Evolutionary conservation across 2,329 filamentous ascomycete species (phyloP), one percentile per base, ranked within the genome.

Genomic region (Byssothecium circinans): DNA sequence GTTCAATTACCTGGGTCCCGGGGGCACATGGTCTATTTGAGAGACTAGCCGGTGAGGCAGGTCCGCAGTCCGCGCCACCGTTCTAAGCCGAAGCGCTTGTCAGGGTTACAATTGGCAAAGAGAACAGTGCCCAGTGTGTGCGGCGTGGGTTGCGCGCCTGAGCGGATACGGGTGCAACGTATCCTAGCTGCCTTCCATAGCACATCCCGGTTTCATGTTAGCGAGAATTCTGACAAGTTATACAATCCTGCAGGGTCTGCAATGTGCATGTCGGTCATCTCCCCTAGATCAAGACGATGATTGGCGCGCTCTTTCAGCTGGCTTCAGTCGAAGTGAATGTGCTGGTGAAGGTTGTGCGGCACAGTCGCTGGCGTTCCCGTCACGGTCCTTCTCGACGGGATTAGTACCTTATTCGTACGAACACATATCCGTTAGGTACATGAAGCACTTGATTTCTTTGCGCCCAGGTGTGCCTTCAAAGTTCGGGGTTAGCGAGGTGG

Each of bases 81-180:
- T 37, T 20, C 20, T 18, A 7, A 19, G 36, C 8, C 36, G 19
- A 23, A 18, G 20, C 19, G 22, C 36, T 3, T 23, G n/a, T 17
- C 36, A 39, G 22, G 22, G 36, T 39, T 27, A 17, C 20, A 32
- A 32, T 39, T 15, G 22, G 11, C 4, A 22, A 23, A 20, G 25
- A 17, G 14, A 11, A 8, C 18, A 10, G 20, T 18, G 20, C 17
- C 25, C 20, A 12, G 29, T 23, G 19, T 12, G 36, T 22, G 18
- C 36, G 36, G 36, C 36, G 35, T 37, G 36, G 20, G 36, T 10
- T 39, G 22, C 36, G 12, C 36, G 20, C 36, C 36, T 39, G 36
- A n/a, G n/a, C 19, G 20, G 19, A 27, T 39, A 25, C 19, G 20
- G 36, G n/a, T 25, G 23, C 23, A 25, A 10, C 23, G 8, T 25